Percentiles rank a stretch among this genome's conserved stretches.
These are phyloP conservation scores for Amaranthus cruentus DNA, from an alignment of 148 eudicot species.

Conservation along the genomic window DNA sequence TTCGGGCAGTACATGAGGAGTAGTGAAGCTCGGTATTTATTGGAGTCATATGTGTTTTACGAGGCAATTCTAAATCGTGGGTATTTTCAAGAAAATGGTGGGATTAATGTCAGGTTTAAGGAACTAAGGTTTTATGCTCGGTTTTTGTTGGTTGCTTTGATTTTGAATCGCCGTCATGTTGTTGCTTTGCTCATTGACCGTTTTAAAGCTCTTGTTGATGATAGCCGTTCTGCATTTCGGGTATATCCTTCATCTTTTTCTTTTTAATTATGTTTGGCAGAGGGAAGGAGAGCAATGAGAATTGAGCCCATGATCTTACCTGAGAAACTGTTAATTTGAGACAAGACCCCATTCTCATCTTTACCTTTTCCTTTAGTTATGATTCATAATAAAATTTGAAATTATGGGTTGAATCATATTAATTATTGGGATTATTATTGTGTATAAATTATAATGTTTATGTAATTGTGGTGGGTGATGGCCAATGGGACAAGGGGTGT, in stretches of 20 bases:
- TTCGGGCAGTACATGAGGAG: slow-evolving; percentile 79
- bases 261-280: neutral
- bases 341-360: no score
- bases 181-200: slow-evolving; percentile 58
- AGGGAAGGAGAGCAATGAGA: no score
- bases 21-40: slow-evolving; percentile 69
- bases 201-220: slow-evolving; percentile 62
- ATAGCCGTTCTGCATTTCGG: slow-evolving; percentile 52
- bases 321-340: no score
- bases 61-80: slow-evolving; percentile 71
- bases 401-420: no score
- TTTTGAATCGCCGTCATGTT: slow-evolving; percentile 56
- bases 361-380: no score
- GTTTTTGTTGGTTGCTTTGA: slow-evolving; percentile 76
- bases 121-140: slow-evolving; percentile 92
- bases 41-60: slow-evolving; percentile 76
- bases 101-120: slow-evolving; percentile 70
- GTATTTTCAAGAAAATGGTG: slow-evolving; percentile 47
- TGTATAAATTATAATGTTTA: no score
- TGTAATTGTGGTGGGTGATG: no score
- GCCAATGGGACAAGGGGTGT: no score
- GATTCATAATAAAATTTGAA: no score
- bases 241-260: slow-evolving; percentile 28
- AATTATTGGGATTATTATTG: no score
- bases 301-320: no score